phyloP scores from a whole-genome alignment of 495 filamentous ascomycete genomes.

The Friedmanniomyces endolithicus region DNA sequence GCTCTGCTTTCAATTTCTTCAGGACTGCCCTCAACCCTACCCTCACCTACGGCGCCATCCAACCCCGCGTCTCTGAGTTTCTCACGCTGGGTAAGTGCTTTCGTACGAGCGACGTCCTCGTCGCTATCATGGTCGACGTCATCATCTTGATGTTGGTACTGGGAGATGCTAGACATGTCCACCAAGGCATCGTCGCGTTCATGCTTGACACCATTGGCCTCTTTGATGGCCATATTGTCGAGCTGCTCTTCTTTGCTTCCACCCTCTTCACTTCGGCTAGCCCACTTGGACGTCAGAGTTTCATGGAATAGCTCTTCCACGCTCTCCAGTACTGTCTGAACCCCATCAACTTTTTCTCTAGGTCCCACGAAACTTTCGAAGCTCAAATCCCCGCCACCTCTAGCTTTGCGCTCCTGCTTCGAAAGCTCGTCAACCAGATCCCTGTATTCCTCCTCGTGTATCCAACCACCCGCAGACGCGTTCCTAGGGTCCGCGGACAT shows the following conservation, averaged over 20 bases:
- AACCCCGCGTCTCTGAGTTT: conserved; percentile 10
- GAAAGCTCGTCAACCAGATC: conserved; percentile 49
- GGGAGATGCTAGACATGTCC: conserved; percentile 38
- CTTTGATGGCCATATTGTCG: too few species aligned
- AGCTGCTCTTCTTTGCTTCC: background rate
- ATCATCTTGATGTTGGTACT: conserved; percentile 27
- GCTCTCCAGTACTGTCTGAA: conserved; percentile 70
- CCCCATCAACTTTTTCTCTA: conserved; percentile 38
- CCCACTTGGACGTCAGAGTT: conserved; percentile 33
- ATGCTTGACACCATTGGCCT: background rate
- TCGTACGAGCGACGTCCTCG: conserved; percentile 31
- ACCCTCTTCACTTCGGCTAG: background rate
- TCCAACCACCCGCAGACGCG: conserved; percentile 60
- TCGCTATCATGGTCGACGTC: conserved; percentile 42
- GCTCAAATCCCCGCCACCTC: conserved; percentile 34
- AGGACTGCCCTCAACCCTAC: conserved; percentile 4
- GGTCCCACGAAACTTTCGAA: conserved; percentile 54
- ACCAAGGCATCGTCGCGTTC: conserved; percentile 26
- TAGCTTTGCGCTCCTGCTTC: conserved; percentile 45
- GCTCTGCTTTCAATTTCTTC: conserved; percentile 2
- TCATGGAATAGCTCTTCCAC: conserved; percentile 73
- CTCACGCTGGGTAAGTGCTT: conserved; percentile 16
- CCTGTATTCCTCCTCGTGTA: conserved; percentile 78
- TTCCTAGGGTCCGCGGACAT: conserved; percentile 74
- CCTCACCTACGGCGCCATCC: conserved; percentile 5